phyloP scores from a whole-genome alignment of 257 asterid genomes.

The Solanum arcanum region DNA sequence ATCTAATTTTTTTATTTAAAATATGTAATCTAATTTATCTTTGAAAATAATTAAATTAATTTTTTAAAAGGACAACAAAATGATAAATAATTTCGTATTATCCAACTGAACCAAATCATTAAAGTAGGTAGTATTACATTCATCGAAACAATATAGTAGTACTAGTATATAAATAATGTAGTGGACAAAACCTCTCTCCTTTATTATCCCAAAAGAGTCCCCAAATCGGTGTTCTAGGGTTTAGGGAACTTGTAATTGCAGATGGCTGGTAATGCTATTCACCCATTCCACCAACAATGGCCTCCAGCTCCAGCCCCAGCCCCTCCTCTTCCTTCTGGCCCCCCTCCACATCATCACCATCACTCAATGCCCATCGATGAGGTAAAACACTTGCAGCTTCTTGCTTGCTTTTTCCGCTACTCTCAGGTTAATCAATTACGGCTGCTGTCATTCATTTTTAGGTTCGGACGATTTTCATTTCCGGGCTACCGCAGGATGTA shows the following conservation, averaged over 20 bases:
- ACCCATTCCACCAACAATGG: constrained; percentile 85
- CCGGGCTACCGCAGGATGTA: constrained; percentile 97
- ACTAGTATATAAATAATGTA: background rate
- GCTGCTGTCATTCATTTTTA: constrained; percentile 1
- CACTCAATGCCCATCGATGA: constrained; percentile 27
- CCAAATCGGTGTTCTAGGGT: constrained; percentile 16
- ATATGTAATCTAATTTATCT: no score
- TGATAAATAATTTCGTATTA: no score
- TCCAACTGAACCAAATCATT: no score
- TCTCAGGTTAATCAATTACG: background rate
- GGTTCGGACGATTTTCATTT: constrained; percentile 81
- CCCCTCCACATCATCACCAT: constrained; percentile 25
- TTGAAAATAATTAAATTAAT: no score
- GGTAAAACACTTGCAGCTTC: constrained; percentile 1
- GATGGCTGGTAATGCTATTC: constrained; percentile 62
- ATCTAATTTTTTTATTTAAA: no score
- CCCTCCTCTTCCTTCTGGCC: constrained; percentile 17
- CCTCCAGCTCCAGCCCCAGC: constrained; percentile 39
- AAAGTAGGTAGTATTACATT: no score
- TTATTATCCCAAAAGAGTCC: background rate
- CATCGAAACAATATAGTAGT: background rate
- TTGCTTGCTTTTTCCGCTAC: background rate
- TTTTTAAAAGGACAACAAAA: no score
- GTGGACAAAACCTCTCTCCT: background rate
- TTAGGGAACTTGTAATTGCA: background rate